Evolutionary conservation across 2,329 filamentous ascomycete species (phyloP), one percentile per base, ranked within the genome.

Genomic region (Pyrenophora teres): DNA sequence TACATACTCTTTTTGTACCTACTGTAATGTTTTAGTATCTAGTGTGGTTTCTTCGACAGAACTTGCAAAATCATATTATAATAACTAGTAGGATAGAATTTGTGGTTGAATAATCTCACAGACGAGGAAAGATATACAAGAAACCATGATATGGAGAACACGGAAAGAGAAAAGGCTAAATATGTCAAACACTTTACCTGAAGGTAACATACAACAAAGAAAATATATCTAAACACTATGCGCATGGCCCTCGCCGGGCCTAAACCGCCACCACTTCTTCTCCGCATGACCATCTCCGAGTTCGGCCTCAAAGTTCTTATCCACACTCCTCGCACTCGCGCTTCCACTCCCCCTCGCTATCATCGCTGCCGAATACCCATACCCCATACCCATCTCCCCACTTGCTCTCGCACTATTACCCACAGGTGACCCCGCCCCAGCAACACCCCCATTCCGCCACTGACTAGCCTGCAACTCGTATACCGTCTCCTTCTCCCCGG

Each of bases 401-500:
- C 27, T 30, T 30, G 23, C 10, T 16, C n/a, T 4, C 18, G 16
- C 4, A 42, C 44, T 16, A 27, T 46, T 47, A 13, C 42, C 33
- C 19, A 16, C 43, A 10, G n/a, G 32, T 16, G 15, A 19, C 10
- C 35, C 42, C 4, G 32, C 50, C 2, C 37, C 51, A 40, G 18
- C 47, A 37, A 53, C 56, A 3, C 52, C 42, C 41, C 62, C 52
- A 36, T 57, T 54, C 30, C 63, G 47, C 61, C 77, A 80, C 63
- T 77, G 73, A 23, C 75, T 71, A 6, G 76, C 86, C 16, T 85
- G 61, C 23, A 64, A 36, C 35, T 62, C 60, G 55, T 64, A 64
- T 36, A 64, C 63, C 47, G 59, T 86, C 2, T 84, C 81, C 2
- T 83, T 77, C 70, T 90, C 87, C 2, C 86, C 87, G 0, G 86